Percentiles rank a stretch among this genome's conserved stretches.
phyloP scores from a whole-genome alignment of 73 alveolate species.

The Tetrahymena elliotti region DNA sequence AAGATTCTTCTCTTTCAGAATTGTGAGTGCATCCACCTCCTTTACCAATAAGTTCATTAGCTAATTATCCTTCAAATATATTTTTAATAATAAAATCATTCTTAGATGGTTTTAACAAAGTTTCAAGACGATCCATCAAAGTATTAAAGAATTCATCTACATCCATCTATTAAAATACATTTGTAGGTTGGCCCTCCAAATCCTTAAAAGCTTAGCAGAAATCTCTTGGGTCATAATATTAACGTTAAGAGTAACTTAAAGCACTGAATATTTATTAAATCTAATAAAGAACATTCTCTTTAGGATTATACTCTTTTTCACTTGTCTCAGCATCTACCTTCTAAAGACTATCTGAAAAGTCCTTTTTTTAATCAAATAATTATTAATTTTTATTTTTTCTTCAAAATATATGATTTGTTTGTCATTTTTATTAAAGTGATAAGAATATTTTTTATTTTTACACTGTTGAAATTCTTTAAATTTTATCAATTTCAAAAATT shows the following conservation, averaged over 20 bases:
- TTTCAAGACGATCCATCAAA: constrained; percentile 87
- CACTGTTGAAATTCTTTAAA: too few relatives aligned
- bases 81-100: constrained; percentile 66
- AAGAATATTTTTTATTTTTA: too few relatives aligned
- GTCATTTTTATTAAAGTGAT: too few relatives aligned
- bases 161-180: constrained; percentile 82
- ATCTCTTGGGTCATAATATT: constrained; percentile 82
- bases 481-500: too few relatives aligned
- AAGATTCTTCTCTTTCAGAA: constrained; percentile 83
- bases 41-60: constrained; percentile 75
- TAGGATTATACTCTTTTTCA: not conserved
- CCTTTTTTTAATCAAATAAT: constrained; percentile 7
- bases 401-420: too few relatives aligned
- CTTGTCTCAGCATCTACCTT: not conserved
- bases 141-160: constrained; percentile 88
- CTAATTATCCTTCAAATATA: constrained; percentile 77
- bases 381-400: constrained; percentile 1
- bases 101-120: constrained; percentile 48
- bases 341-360: constrained; percentile 25
- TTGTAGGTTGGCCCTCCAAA: constrained; percentile 75
- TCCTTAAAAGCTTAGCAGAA: constrained; percentile 64
- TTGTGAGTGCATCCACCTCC: constrained; percentile 76
- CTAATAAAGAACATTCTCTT: constrained; percentile 68
- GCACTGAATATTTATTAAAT: constrained; percentile 81
- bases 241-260: constrained; percentile 78